Percentiles rank a stretch among this genome's conserved stretches.
Evolutionary conservation across 1,284 basidiomycete species (phyloP).

Genomic region (Boletus smithii): DNA sequence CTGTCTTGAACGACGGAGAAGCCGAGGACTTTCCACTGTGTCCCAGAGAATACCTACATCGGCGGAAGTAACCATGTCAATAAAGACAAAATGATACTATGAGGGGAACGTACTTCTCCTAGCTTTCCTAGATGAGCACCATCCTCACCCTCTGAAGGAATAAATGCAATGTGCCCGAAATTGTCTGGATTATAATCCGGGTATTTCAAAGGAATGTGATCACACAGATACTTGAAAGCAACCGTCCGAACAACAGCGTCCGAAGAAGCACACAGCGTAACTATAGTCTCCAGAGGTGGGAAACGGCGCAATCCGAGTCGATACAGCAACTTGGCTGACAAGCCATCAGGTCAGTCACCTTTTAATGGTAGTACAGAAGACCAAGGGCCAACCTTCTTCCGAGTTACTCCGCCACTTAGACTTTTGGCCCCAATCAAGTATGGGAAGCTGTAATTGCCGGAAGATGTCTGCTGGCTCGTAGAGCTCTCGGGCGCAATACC

Average conservation of each 20-base stretch:
- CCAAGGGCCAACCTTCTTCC: constrained; percentile 68
- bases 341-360: neutral
- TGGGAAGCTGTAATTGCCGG: constrained; percentile 71
- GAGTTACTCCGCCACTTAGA: constrained; percentile 76
- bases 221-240: constrained; percentile 78
- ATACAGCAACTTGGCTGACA: constrained; percentile 78
- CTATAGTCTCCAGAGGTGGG: constrained; percentile 67
- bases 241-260: constrained; percentile 46
- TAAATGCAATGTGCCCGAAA: constrained; percentile 65
- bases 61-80: neutral
- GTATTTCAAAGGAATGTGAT: constrained; percentile 66
- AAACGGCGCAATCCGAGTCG: constrained; percentile 72
- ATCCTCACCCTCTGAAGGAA: constrained; percentile 68
- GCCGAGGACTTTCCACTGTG: constrained; percentile 71
- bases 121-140: constrained; percentile 60
- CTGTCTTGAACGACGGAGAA: constrained; percentile 66
- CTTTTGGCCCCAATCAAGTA: constrained; percentile 84
- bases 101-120: constrained; percentile 49
- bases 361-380: neutral
- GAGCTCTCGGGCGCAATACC: constrained; percentile 66
- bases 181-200: constrained; percentile 55
- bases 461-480: constrained; percentile 84
- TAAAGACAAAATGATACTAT: neutral
- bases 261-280: constrained; percentile 62
- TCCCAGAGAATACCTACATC: constrained; percentile 67